Conservation (phyloP, 2,329 filamentous ascomycete genomes). For the Neonectria magnoliae region DNA sequence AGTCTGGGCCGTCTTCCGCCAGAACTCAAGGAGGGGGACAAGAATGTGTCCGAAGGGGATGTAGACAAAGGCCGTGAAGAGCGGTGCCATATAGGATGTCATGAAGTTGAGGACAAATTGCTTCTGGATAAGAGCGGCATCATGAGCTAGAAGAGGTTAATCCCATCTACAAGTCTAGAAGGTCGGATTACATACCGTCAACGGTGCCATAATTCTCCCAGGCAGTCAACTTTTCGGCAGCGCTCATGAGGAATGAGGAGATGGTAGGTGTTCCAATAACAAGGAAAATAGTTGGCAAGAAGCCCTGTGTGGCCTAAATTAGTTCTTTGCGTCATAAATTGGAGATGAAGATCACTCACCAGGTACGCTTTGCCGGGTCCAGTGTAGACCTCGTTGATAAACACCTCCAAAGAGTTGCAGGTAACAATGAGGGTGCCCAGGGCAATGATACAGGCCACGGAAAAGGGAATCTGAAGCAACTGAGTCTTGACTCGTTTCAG, state of each 20-base stretch:
- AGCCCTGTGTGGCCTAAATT: constrained; percentile 66
- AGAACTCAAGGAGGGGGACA: constrained; percentile 86
- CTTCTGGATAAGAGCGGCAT: constrained; percentile 88
- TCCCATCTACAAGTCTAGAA: neutral
- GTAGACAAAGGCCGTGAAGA: constrained; percentile 93
- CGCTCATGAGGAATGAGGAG: constrained; percentile 75
- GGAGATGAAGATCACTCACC: constrained; percentile 58
- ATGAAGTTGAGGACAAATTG: constrained; percentile 97
- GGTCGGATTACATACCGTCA: constrained; percentile 60
- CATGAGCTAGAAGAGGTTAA: constrained; percentile 65
- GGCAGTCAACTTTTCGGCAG: constrained; percentile 81
- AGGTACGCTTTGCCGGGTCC: constrained; percentile 88
- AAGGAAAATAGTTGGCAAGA: constrained; percentile 89
- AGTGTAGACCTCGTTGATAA: constrained; percentile 92
- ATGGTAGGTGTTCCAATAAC: constrained; percentile 83
- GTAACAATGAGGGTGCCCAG: constrained; percentile 85
- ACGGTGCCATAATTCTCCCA: constrained; percentile 93
- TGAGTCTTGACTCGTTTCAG: constrained; percentile 81
- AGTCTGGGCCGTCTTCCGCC: constrained; percentile 76
- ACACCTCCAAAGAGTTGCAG: constrained; percentile 93
- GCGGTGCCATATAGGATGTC: constrained; percentile 91
- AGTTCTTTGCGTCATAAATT: constrained; percentile 7
- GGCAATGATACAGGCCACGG: constrained; percentile 74
- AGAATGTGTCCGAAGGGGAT: constrained; percentile 89
- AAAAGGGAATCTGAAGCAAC: constrained; percentile 85